Evolutionary conservation across 768 basidiomycete species (phyloP).

Genomic region (Rhodotorula babjevae): DNA sequence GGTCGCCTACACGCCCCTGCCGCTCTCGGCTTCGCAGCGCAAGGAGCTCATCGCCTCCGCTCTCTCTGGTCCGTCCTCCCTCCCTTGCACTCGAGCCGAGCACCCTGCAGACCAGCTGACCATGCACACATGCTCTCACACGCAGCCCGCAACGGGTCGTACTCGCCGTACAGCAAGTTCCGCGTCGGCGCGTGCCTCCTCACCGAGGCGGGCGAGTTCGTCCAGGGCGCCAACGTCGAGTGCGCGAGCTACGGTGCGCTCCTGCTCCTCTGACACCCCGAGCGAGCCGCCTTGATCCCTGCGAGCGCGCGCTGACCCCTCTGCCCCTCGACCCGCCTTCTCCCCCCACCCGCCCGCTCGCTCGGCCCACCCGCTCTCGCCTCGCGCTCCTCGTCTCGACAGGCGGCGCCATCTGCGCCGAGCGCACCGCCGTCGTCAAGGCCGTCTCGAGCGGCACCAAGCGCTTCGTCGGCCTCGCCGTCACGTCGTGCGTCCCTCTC

Average conservation of each 20-base stretch:
- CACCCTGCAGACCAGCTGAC: background rate
- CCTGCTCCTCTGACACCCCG: too few relatives aligned
- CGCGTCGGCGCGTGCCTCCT: conserved; percentile 85
- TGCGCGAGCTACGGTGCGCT: conserved; percentile 79
- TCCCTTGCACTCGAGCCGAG: background rate
- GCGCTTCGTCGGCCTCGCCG: conserved; percentile 68
- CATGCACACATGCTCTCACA: rapidly evolving
- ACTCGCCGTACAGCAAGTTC: conserved; percentile 84
- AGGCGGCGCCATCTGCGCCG: conserved; percentile 91
- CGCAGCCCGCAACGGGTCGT: conserved; percentile 57
- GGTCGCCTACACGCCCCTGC: conserved; percentile 5
- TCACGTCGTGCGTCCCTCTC: conserved; percentile 62
- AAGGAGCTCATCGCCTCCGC: conserved; percentile 10
- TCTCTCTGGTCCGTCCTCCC: conserved; percentile 6
- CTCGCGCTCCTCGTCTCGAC: background rate
- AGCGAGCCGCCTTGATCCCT: too few relatives aligned
- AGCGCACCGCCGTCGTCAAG: conserved; percentile 91
- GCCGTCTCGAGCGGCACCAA: conserved; percentile 76
- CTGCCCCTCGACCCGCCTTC: background rate
- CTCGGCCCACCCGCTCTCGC: background rate
- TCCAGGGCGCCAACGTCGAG: conserved; percentile 87
- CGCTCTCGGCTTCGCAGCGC: conserved; percentile 6
- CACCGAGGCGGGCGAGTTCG: conserved; percentile 62
- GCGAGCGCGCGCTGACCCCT: background rate
- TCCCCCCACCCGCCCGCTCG: too few relatives aligned